Evolutionary conservation across 1,139 yeast species (phyloP).

Genomic region (Candida labiduridarum): DNA sequence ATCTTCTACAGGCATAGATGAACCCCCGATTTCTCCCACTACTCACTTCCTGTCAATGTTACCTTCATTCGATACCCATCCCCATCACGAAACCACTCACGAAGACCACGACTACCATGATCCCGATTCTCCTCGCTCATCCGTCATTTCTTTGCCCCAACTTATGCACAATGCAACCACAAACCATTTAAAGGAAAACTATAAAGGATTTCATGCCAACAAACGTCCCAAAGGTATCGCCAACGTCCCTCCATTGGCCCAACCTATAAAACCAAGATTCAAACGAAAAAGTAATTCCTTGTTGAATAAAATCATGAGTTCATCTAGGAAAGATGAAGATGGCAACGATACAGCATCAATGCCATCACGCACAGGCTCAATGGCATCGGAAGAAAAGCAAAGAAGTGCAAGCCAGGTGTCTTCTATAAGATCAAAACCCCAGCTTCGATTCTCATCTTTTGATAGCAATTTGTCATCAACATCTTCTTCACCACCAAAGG

Average conservation of each 20-base stretch:
- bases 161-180: constrained; percentile 6
- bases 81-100: background rate
- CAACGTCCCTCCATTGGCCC: constrained; percentile 51
- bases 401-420: constrained; percentile 19
- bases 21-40: constrained; percentile 18
- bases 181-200: constrained; percentile 28
- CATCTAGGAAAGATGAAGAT: constrained; percentile 38
- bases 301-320: constrained; percentile 51
- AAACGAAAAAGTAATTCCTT: constrained; percentile 46
- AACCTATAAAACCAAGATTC: constrained; percentile 54
- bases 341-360: background rate
- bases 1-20: constrained; percentile 13
- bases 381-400: constrained; percentile 12
- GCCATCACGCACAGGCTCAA: constrained; percentile 6
- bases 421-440: constrained; percentile 26
- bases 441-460: constrained; percentile 41
- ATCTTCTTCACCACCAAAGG: constrained; percentile 2
- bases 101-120: constrained; percentile 12
- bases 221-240: constrained; percentile 29
- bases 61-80: background rate
- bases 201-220: constrained; percentile 53
- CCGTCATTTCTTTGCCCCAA: constrained; percentile 24
- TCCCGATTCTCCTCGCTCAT: constrained; percentile 26
- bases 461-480: constrained; percentile 5
- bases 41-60: constrained; percentile 9